Evolutionary conservation across 441 rosid genomes (phyloP), one percentile per base, ranked within the genome.

Genomic region (Corymbia citriodora): DNA sequence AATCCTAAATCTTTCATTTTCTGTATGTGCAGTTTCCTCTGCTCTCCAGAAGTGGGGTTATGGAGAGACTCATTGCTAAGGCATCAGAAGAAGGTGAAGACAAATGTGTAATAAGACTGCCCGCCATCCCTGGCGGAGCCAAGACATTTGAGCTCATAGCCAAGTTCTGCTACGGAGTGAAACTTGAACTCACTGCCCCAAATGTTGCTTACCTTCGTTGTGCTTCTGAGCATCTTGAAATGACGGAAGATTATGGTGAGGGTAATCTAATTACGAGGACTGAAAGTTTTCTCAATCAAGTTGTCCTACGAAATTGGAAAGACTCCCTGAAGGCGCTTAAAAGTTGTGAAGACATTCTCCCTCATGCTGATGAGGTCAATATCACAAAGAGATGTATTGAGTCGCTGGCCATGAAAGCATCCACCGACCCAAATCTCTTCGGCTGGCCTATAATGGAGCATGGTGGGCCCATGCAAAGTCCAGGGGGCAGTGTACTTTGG

Each of bases 401-500:
- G 89, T 95, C 99, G 55, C 92, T 97, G 91, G 97, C 99, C 88
- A 93, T 92, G 90, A 97, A 94, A 94, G 96, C 98, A 49, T 95
- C 94, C 8, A 96, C 97, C 8, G 99, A 98, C 90, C 99, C 99
- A 36, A 96, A 97, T 93, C 93, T 97, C 59, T 97, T 96, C 89
- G 99, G 99, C 15, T 97, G 99, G 99, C 99, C 99, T 21, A 93
- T 97, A 27, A 91, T 95, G 95, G 99, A 97, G 94, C 97, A 94
- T 91, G 99, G 97, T 63, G 97, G 98, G 83, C 99, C 98, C 4
- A 95, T 97, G 98, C 99, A 97, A 96, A 98, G 98, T 93, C 99
- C 99, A 18, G 99, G 99, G 31, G 99, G 99, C 57, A 97, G 97
- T 74, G 96, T 98, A 87, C 92, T 98, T 89, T 98, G 99, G 99